Base-by-base conservation (phyloP, 129 eudicot genomes). In the Oenanthe sinensis region DNA sequence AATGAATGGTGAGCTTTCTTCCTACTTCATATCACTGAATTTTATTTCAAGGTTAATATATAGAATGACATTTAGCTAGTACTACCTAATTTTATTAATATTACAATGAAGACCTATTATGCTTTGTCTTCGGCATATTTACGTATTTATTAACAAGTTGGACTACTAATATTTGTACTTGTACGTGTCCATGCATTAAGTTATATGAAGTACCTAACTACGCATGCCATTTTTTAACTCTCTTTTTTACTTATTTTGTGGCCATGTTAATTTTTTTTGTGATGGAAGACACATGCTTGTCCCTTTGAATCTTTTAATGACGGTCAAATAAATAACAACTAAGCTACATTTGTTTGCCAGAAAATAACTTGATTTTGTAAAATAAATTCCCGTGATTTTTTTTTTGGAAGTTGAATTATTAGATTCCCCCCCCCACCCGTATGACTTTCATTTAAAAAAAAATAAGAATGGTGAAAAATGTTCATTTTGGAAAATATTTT, bases 1-100 rank as follows among this genome's bases (percentile, higher is more conserved):
- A 72, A 84, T 95, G 75, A 95, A 95, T 82, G 99, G 99, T 95
- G 90, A 86, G 58, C 76, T 60, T 24, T 65, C 46, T 12, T 44
- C 47, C 1, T 72, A 60, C 33, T n/a, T 6, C 8, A 22, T 60
- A 24, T 60, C 6, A 28, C 3, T 10, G 4, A 2, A 42, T 71
- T 7, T 1, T 43, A 19, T n/a, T 43, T 22, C 5, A 28, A 33
- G 22, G 19, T 3, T 28, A 1, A 68, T 30, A 33, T 33, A 14
- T 28, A 33, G 44, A 68, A 28, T 33, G 16, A 40, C 37, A 39
- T 62, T 46, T 54, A 24, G 49, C 33, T 8, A 60, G 15, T 50
- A 3, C 28, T 14, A 68, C 46, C 14, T 9, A n/a, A 8, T 60
- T 13, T 13, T 28, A 37, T 68, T 33, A 12, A 68, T 48, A 37